Evolutionary conservation across 1,284 basidiomycete species (phyloP).

Genomic region (Papiliotrema fonsecae): DNA sequence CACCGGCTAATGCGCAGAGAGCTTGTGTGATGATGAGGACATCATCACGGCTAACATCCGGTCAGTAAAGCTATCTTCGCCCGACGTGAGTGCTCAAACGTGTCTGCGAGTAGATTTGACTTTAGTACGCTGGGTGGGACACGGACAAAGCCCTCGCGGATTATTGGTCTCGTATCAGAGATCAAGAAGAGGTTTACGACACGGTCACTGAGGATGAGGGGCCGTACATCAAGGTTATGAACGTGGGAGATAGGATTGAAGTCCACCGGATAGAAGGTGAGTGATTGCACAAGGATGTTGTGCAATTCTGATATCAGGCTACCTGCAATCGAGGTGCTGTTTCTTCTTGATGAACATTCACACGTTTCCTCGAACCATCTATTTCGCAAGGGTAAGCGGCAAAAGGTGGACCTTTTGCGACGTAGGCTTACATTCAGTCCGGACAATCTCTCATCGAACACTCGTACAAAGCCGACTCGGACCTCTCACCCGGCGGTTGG

Average conservation of each 20-base stretch:
- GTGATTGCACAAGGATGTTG: not conserved
- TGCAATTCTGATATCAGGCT: conserved; percentile 26
- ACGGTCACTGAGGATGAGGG: conserved; percentile 56
- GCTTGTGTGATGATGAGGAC: conserved; percentile 79
- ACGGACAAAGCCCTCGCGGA: conserved; percentile 85
- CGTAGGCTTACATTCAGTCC: conserved; percentile 56
- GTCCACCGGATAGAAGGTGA: conserved; percentile 64
- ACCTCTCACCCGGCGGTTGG: conserved; percentile 89
- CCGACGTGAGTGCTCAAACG: conserved; percentile 63
- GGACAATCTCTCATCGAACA: conserved; percentile 96
- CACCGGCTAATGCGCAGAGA: conserved; percentile 55
- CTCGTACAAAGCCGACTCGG: conserved; percentile 97
- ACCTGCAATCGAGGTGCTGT: conserved; percentile 65
- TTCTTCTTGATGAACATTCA: conserved; percentile 96
- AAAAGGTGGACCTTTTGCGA: no score
- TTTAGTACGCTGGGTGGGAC: conserved; percentile 85
- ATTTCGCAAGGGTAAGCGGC: conserved; percentile 75
- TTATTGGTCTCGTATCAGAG: conserved; percentile 82
- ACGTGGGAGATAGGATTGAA: conserved; percentile 92
- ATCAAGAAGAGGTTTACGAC: conserved; percentile 84
- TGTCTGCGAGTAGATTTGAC: not conserved
- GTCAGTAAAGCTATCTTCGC: conserved; percentile 95
- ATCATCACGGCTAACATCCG: conserved; percentile 93
- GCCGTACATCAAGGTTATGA: conserved; percentile 94
- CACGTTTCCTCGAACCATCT: conserved; percentile 82